phyloP scores from a whole-genome alignment of 139 green algal genomes.

The Chlamydomonas sp. region DNA sequence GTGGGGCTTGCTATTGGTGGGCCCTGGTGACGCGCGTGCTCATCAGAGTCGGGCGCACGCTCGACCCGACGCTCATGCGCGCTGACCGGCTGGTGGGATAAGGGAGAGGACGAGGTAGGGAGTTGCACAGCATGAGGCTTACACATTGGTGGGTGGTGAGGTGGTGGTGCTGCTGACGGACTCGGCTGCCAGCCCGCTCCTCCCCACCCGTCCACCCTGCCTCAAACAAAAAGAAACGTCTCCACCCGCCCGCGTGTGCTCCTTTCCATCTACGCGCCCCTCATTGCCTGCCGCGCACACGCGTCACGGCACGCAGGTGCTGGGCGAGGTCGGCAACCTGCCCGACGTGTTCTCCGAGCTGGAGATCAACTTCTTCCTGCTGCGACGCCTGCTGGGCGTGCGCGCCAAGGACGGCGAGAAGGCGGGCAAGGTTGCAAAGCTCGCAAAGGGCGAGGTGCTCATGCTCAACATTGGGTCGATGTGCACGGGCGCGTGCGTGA shows the following conservation, averaged over 20 bases:
- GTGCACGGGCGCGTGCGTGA: slow-evolving; percentile 92
- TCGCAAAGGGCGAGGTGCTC: slow-evolving; percentile 95
- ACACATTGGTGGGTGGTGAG: no score
- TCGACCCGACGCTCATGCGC: slow-evolving; percentile 95
- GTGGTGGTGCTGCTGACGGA: no score
- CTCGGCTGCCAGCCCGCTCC: no score
- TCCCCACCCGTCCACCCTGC: no score
- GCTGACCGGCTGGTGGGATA: slow-evolving; percentile 95
- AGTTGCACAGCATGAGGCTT: no score
- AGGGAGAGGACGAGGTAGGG: no score
- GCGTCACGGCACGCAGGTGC: slow-evolving; percentile 68
- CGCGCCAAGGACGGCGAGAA: slow-evolving; percentile 87
- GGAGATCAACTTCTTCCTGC: slow-evolving; percentile 99
- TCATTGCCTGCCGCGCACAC: not conserved
- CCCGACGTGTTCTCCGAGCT: slow-evolving; percentile 96
- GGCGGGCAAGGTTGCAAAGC: slow-evolving; percentile 88
- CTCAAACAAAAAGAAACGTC: not conserved
- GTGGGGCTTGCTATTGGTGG: no score
- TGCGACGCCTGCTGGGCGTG: slow-evolving; percentile 92
- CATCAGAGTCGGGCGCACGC: slow-evolving; percentile 97
- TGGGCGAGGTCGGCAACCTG: slow-evolving; percentile 88
- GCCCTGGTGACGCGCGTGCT: no score
- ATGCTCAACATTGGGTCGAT: slow-evolving; percentile 99
- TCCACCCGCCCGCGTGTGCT: slow-evolving; percentile 4
- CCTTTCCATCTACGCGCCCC: not conserved